Evolutionary conservation across 495 filamentous ascomycete species (phyloP).

Genomic region (Apodospora peruviana): DNA sequence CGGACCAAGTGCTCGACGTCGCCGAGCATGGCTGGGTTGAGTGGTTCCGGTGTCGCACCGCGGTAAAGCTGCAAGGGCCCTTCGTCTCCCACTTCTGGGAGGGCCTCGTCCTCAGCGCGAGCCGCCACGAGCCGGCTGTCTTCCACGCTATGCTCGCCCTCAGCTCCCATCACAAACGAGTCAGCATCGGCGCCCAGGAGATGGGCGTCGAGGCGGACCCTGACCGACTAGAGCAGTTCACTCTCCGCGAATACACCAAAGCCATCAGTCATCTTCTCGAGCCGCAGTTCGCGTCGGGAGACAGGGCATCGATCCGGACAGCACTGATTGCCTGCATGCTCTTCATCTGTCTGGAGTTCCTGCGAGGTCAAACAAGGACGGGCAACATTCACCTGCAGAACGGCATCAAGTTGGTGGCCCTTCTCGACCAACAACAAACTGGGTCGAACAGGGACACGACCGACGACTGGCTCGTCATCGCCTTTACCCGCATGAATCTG

Average conservation of each 20-base stretch:
- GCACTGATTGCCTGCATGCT: constrained; percentile 1
- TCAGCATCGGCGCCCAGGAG: not conserved
- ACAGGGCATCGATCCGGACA: not conserved
- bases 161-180: constrained; percentile 2
- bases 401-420: constrained; percentile 1
- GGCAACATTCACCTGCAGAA: not conserved
- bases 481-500: not conserved
- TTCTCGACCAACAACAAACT: not conserved
- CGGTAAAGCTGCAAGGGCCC: constrained; percentile 36
- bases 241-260: constrained; percentile 40
- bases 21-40: not conserved
- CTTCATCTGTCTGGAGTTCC: constrained; percentile 1
- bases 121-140: constrained; percentile 41
- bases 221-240: constrained; percentile 27
- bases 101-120: constrained; percentile 39
- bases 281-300: constrained; percentile 12
- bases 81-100: constrained; percentile 45
- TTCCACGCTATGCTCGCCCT: constrained; percentile 47
- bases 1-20: not conserved
- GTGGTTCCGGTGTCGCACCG: constrained; percentile 19
- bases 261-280: constrained; percentile 35
- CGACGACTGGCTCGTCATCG: not conserved
- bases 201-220: not conserved
- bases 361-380: not conserved
- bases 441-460: not conserved